These are phyloP conservation scores for Spergularia azorica DNA, from an alignment of 179 eudicot species.

Conservation along the genomic window DNA sequence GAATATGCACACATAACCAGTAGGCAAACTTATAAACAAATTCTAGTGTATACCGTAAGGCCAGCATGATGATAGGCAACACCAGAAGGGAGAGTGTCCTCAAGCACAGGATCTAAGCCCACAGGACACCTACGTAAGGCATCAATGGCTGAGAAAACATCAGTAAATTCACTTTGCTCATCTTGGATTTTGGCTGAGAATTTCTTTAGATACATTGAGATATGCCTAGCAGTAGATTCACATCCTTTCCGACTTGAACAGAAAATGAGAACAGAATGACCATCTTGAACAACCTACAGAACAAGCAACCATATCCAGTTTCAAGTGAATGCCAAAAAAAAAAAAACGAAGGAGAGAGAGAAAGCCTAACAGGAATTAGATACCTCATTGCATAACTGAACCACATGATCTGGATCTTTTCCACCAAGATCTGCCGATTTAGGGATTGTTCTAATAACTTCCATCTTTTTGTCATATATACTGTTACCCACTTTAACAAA, in stretches of 20 bases:
- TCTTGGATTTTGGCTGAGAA: constrained; percentile 61
- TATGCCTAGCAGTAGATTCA: constrained; percentile 92
- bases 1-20: neutral
- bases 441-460: constrained; percentile 68
- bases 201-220: constrained; percentile 66
- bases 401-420: constrained; percentile 98
- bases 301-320: neutral
- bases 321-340: neutral
- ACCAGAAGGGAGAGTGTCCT: constrained; percentile 89
- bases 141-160: constrained; percentile 70
- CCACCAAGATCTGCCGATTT: constrained; percentile 82
- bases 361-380: constrained; percentile 15
- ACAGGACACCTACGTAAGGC: constrained; percentile 82
- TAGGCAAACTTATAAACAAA: neutral
- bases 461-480: constrained; percentile 80
- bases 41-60: constrained; percentile 66
- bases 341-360: too few species aligned
- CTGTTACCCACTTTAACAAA: constrained; percentile 87
- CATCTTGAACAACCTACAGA: constrained; percentile 91
- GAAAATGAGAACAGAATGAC: constrained; percentile 89
- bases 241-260: constrained; percentile 99
- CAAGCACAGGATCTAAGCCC: constrained; percentile 89
- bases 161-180: constrained; percentile 53
- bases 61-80: constrained; percentile 99
- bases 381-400: constrained; percentile 96